Conservation (phyloP, 2,329 filamentous ascomycete genomes). For the Onygenales sp. region DNA sequence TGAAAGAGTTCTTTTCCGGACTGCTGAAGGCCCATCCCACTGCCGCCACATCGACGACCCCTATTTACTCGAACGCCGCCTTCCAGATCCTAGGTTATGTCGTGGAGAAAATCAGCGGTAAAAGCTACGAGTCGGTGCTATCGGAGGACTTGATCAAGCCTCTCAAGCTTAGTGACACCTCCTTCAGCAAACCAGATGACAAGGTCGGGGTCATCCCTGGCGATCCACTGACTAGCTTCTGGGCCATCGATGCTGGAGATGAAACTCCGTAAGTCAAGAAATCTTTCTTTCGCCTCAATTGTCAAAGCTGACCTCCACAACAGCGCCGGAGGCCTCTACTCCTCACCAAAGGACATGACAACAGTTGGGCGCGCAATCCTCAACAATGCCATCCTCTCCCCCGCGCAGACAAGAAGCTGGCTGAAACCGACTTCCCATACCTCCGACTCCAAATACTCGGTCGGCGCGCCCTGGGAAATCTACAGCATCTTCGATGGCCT, state of each 20-base stretch:
- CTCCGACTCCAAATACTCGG: conserved; percentile 21
- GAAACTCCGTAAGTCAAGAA: conserved; percentile 16
- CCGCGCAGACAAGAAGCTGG: conserved; percentile 28
- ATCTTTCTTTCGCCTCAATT: too few relatives aligned
- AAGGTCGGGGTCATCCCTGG: conserved; percentile 28
- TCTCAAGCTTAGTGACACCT: conserved; percentile 24
- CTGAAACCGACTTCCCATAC: conserved; percentile 33
- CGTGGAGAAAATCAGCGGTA: conserved; percentile 24
- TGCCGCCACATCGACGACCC: conserved; percentile 24
- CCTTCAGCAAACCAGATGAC: conserved; percentile 21
- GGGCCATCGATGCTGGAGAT: conserved; percentile 23
- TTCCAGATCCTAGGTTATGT: conserved; percentile 30
- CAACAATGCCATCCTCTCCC: conserved; percentile 24
- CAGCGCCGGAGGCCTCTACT: conserved; percentile 12
- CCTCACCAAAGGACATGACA: conserved; percentile 26
- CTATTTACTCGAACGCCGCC: conserved; percentile 30
- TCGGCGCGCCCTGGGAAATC: conserved; percentile 32
- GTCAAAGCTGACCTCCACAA: too few relatives aligned
- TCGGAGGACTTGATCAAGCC: conserved; percentile 22
- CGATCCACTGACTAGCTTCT: conserved; percentile 18
- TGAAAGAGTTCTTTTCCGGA: conserved; percentile 20
- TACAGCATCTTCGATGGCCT: conserved; percentile 14
- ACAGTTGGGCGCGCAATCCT: conserved; percentile 30
- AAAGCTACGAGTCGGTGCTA: conserved; percentile 22
- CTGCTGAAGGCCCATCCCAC: conserved; percentile 21